phyloP scores from a whole-genome alignment of 768 basidiomycete species.

The Hygrocybe punicea region DNA sequence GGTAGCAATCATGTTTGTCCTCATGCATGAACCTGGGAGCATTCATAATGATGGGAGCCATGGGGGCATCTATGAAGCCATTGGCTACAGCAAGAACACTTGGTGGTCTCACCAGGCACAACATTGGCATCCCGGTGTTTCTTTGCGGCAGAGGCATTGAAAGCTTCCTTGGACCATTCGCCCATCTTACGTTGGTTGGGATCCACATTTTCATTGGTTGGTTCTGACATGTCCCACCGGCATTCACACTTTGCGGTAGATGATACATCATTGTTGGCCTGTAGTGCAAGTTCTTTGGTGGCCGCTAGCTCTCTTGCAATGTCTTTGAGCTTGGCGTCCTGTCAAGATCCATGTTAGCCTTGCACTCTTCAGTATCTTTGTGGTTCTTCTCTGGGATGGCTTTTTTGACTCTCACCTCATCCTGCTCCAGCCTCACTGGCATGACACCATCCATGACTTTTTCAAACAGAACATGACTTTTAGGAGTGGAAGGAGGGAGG shows the following conservation, averaged over 20 bases:
- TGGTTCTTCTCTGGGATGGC: constrained; percentile 89
- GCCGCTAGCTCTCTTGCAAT: too few relatives aligned
- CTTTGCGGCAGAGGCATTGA: constrained; percentile 73
- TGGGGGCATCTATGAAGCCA: constrained; percentile 51
- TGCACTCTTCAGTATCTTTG: constrained; percentile 65
- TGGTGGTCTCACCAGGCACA: constrained; percentile 61
- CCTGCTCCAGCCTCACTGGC: constrained; percentile 83
- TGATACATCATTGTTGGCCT: too few relatives aligned
- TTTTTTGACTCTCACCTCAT: constrained; percentile 78
- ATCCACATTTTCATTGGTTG: constrained; percentile 62
- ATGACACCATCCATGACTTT: constrained; percentile 99
- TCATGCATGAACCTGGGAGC: constrained; percentile 84
- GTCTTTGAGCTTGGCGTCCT: too few relatives aligned
- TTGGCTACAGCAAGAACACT: constrained; percentile 90
- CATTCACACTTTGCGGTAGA: too few relatives aligned
- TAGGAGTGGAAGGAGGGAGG: too few relatives aligned
- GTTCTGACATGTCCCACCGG: too few relatives aligned
- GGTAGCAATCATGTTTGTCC: constrained; percentile 94
- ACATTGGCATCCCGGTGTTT: constrained; percentile 92
- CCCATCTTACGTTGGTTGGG: constrained; percentile 56
- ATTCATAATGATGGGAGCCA: constrained; percentile 84
- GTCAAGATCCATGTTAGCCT: too few relatives aligned
- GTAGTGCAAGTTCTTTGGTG: too few relatives aligned
- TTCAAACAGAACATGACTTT: too few relatives aligned
- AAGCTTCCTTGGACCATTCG: constrained; percentile 74